Conservation (phyloP, 2,329 filamentous ascomycete genomes). For the Clarireedia sp. region DNA sequence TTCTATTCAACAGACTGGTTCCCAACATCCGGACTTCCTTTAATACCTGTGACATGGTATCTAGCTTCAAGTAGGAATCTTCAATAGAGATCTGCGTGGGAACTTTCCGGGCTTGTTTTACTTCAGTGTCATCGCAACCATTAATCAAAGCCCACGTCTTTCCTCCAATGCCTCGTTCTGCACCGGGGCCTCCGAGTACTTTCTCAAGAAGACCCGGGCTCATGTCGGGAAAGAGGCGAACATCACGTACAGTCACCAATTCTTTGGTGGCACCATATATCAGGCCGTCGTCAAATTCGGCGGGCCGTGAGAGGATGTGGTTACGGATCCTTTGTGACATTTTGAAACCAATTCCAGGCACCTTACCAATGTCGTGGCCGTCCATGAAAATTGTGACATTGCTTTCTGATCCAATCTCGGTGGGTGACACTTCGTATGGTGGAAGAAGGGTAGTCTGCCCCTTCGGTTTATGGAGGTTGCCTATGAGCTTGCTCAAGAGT, state of each 20-base stretch:
- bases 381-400: constrained; percentile 67
- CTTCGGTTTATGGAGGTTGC: constrained; percentile 76
- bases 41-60: constrained; percentile 53
- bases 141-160: constrained; percentile 74
- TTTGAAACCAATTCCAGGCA: constrained; percentile 82
- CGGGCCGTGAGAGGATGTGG: constrained; percentile 42
- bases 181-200: constrained; percentile 61
- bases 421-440: constrained; percentile 37
- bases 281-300: constrained; percentile 36
- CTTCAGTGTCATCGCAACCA: constrained; percentile 68
- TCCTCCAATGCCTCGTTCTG: constrained; percentile 61
- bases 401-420: constrained; percentile 30
- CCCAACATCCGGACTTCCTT: constrained; percentile 63
- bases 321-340: constrained; percentile 60
- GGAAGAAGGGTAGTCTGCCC: constrained; percentile 79
- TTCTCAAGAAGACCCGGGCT: constrained; percentile 57
- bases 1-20: constrained; percentile 63
- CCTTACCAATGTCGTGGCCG: constrained; percentile 63
- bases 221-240: constrained; percentile 56
- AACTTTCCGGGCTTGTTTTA: constrained; percentile 61
- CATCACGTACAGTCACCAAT: constrained; percentile 55
- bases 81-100: constrained; percentile 92
- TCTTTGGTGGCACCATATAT: constrained; percentile 44
- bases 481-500: constrained; percentile 74
- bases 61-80: constrained; percentile 74